Base-by-base conservation (phyloP, 1,284 basidiomycete genomes). In the Pseudozyma sp. region DNA sequence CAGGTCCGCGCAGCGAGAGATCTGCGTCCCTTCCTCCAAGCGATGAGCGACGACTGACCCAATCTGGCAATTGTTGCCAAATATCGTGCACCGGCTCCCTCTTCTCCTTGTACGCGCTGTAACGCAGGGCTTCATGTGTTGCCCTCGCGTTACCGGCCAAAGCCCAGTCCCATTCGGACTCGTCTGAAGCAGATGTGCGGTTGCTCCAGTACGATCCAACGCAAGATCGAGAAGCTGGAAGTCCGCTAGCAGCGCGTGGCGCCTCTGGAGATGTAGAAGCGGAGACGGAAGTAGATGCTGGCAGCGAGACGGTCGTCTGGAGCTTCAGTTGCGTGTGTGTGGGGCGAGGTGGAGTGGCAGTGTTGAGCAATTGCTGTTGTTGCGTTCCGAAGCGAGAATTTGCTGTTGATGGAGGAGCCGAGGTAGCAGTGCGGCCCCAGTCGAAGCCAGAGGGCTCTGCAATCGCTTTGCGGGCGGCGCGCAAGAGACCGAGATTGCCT, bases 121-220 rank as follows among this genome's bases (percentile, higher is more conserved):
- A 65, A 31, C 68, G 59, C 25, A 70, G 36, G 25, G 61, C 52
- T 14, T 76, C 73, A 31, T 60, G 40, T 10, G 69, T 60, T 1
- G 69, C 69, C 16, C 73, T 56, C 14, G 58, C 61, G 13, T 64
- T 67, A 11, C 74, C 66, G 10, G 70, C 57, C 44, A 76, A 34
- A 0, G 74, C 74, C 74, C 74, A 76, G 40, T 76, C 74, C 70
- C 70, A 76, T 38, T 76, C 70, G 21, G 51, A 66, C 18, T 76
- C 73, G 19, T 68, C 47, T n/a, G 55, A 59, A 19, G 49, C 45
- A 9, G 59, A 50, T 2, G 39, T 40, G 13, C 48, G 43, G 16
- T 48, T 59, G 47, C 62, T 61, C 61, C 57, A 61, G 12, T 54
- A 52, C 0, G 65, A 60, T 1, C 38, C 52, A 13, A 47, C 19